Conservation (phyloP, 129 eudicot genomes). For the Heracleum sosnowskyi region DNA sequence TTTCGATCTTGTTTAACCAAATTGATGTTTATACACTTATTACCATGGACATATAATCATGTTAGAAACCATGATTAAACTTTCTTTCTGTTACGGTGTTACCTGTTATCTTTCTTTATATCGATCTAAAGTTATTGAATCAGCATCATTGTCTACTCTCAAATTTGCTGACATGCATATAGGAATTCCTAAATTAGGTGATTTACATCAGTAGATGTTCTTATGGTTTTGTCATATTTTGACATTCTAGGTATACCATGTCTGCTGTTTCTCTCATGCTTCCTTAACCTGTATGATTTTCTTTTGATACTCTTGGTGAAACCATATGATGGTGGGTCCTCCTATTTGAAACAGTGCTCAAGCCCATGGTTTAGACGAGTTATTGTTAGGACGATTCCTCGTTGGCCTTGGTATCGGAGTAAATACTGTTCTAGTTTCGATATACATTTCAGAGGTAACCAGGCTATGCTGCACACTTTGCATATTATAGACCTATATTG, state of each 20-base stretch:
- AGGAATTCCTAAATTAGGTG: neutral
- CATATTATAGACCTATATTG: neutral
- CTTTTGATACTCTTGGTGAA: conserved; percentile 13
- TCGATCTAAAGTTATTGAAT: neutral
- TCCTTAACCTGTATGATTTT: neutral
- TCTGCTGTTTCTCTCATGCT: neutral
- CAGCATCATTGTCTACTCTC: neutral
- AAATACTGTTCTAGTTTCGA: conserved; percentile 84
- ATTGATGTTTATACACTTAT: neutral
- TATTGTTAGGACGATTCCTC: conserved; percentile 70
- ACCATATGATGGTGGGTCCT: conserved; percentile 20
- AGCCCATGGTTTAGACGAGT: conserved; percentile 68
- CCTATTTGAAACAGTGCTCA: conserved; percentile 63
- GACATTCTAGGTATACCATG: conserved; percentile 2
- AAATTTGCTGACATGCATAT: neutral
- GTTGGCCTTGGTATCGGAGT: conserved; percentile 95
- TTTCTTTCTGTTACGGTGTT: neutral
- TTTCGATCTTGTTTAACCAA: neutral
- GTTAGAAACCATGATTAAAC: neutral
- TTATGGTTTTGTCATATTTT: conserved; percentile 1
- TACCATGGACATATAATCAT: neutral
- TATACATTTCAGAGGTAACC: conserved; percentile 84
- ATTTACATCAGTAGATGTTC: neutral
- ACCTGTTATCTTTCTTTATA: neutral
- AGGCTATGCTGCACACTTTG: neutral